Evolutionary conservation across 2,329 filamentous ascomycete genomes (phyloP).

Genomic region (Alternaria consortialis): DNA sequence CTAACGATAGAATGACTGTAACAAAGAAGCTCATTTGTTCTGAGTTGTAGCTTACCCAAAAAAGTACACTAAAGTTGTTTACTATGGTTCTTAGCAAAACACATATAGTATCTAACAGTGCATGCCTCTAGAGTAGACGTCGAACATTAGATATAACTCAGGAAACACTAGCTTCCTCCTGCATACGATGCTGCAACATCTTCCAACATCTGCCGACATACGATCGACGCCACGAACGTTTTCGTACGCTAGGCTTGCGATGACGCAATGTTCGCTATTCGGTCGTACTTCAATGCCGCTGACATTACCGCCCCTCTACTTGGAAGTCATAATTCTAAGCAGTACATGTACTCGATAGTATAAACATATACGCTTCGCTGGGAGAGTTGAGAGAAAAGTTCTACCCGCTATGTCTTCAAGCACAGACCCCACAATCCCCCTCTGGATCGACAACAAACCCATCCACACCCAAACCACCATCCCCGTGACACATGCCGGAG

Average conservation of each 20-base stretch:
- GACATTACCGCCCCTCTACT: neutral
- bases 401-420: neutral
- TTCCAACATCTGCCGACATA: slow-evolving; percentile 7
- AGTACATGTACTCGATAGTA: too few species aligned
- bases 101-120: too few species aligned
- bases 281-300: neutral
- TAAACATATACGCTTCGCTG: neutral
- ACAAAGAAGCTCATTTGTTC: too few species aligned
- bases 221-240: slow-evolving; percentile 5
- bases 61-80: too few species aligned
- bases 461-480: slow-evolving; percentile 53
- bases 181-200: neutral
- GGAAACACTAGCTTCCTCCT: too few species aligned
- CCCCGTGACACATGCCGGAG: slow-evolving; percentile 64
- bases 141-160: too few species aligned
- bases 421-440: slow-evolving; percentile 41
- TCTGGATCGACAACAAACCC: slow-evolving; percentile 56
- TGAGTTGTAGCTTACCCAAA: too few species aligned
- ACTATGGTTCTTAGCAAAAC: too few species aligned
- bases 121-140: too few species aligned
- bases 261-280: slow-evolving; percentile 1
- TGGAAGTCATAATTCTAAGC: neutral
- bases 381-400: neutral
- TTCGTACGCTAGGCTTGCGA: neutral
- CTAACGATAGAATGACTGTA: too few species aligned